phyloP scores from a whole-genome alignment of 2,329 filamentous ascomycete species.

The Tolypocladium cylindrosporum region DNA sequence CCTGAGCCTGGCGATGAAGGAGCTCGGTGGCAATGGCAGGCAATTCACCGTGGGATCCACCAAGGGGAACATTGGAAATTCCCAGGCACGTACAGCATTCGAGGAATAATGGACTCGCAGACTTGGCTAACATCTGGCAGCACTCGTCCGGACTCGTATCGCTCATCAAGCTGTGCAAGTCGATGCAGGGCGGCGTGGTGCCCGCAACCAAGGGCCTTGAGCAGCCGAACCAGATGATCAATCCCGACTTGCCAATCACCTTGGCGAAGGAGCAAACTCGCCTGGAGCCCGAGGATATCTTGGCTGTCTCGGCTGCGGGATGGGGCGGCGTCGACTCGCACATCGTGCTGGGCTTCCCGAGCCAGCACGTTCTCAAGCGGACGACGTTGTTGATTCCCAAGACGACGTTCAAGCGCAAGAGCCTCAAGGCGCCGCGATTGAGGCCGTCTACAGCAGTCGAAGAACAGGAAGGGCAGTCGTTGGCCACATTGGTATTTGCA shows the following conservation, averaged over 20 bases:
- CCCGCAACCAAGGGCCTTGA: constrained; percentile 3
- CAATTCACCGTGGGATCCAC: constrained; percentile 4
- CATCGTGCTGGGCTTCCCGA: constrained; percentile 30
- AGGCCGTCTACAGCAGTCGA: background rate
- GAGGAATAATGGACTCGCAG: background rate
- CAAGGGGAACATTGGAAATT: constrained; percentile 7
- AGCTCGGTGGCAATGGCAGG: background rate
- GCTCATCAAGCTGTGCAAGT: constrained; percentile 7
- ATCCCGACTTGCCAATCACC: constrained; percentile 1
- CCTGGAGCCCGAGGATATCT: constrained; percentile 1
- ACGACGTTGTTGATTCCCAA: background rate
- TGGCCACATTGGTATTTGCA: background rate
- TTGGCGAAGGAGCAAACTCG: constrained; percentile 1
- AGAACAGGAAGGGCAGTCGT: background rate
- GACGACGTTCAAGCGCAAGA: constrained; percentile 1
- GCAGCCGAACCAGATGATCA: constrained; percentile 3
- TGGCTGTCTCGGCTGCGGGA: constrained; percentile 25
- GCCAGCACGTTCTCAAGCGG: constrained; percentile 1
- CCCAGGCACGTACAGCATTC: background rate
- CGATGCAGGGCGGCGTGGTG: constrained; percentile 4
- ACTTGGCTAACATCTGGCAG: background rate
- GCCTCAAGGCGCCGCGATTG: background rate
- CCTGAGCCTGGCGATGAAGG: constrained; percentile 2
- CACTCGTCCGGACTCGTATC: constrained; percentile 6
- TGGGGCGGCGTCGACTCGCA: constrained; percentile 37